A percentile compares a stretch with the other conserved stretches of the same genome.
These are phyloP conservation scores for Peniophora sp. DNA, from an alignment of 1,284 basidiomycete species.

Conservation along the genomic window DNA sequence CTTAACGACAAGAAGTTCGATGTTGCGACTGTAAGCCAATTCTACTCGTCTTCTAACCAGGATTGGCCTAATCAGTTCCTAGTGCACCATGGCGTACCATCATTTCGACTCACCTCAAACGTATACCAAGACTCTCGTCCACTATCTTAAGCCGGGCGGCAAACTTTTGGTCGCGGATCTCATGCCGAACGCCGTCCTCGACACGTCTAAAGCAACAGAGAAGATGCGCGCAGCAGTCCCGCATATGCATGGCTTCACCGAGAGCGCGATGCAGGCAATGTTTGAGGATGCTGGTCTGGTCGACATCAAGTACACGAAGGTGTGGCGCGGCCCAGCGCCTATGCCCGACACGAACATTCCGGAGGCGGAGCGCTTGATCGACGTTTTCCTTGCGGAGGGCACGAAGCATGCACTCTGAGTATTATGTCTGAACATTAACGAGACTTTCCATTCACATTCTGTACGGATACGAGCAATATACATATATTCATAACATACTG, in stretches of 20 bases:
- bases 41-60: background rate
- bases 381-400: background rate
- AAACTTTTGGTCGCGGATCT: slow-evolving; percentile 38
- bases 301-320: slow-evolving; percentile 29
- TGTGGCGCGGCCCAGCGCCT: slow-evolving; percentile 7
- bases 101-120: slow-evolving; percentile 48
- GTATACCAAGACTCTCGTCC: slow-evolving; percentile 41
- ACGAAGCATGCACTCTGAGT: background rate
- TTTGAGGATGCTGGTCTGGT: slow-evolving; percentile 43
- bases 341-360: background rate
- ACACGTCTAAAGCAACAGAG: slow-evolving; percentile 29
- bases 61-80: background rate
- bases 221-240: slow-evolving; percentile 31
- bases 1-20: slow-evolving; percentile 52
- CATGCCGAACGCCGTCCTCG: background rate
- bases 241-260: slow-evolving; percentile 42
- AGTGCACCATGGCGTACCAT: slow-evolving; percentile 67
- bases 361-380: background rate
- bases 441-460: background rate
- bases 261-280: slow-evolving; percentile 33
- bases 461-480: background rate
- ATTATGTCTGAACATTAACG: background rate
- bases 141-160: slow-evolving; percentile 55
- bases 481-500: background rate
- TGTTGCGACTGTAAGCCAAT: slow-evolving; percentile 45